Evolutionary conservation across 768 basidiomycete species (phyloP).

Genomic region (Nidula microcarpa): DNA sequence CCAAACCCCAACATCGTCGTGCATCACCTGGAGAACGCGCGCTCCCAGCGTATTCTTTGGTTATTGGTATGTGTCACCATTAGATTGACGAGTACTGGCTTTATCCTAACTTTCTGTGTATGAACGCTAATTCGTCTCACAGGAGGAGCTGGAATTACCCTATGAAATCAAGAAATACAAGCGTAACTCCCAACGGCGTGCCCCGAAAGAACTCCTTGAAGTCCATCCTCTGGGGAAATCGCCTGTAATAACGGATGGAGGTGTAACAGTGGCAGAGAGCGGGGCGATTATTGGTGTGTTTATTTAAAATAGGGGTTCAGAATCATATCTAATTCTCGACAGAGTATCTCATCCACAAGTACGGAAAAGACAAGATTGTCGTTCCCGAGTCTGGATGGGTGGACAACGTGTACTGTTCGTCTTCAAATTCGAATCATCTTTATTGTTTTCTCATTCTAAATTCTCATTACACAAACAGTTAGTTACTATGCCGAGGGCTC

Average conservation of each 20-base stretch:
- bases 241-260: slow-evolving; percentile 39
- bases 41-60: not conserved
- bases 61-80: not conserved
- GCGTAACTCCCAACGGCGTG: slow-evolving; percentile 12
- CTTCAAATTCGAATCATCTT: not conserved
- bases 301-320: not conserved
- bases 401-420: slow-evolving; percentile 11
- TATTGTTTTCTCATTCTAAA: not conserved
- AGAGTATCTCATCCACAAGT: slow-evolving; percentile 17
- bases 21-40: not conserved
- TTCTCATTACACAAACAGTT: slow-evolving; percentile 5
- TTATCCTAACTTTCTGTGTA: not conserved
- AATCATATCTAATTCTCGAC: not conserved
- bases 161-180: slow-evolving; percentile 34
- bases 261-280: slow-evolving; percentile 28
- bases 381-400: slow-evolving; percentile 11
- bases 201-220: slow-evolving; percentile 28
- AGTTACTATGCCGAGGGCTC: slow-evolving; percentile 17
- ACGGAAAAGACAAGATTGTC: slow-evolving; percentile 10
- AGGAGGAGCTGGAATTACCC: slow-evolving; percentile 40
- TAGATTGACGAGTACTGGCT: not conserved
- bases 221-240: slow-evolving; percentile 35
- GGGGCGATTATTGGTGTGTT: slow-evolving; percentile 19
- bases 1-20: not conserved
- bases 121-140: not conserved